Percentiles rank a stretch among this genome's conserved stretches.
Conservation (phyloP, 192 early-diverging fungal genomes). For the Phycomyces blakesleeanus region DNA sequence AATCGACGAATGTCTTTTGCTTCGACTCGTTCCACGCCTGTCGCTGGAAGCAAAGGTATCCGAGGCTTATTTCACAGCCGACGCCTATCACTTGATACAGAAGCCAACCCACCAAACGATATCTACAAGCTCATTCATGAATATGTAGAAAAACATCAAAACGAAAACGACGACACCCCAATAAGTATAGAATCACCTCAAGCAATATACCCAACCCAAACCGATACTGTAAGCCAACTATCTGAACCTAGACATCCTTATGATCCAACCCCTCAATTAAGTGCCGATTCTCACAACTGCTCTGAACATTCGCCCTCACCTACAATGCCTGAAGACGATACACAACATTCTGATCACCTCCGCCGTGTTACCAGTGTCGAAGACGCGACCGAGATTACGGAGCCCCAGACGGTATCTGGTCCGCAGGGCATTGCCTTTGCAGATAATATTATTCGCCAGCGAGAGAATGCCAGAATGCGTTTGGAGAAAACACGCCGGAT, state of each 20-base stretch:
- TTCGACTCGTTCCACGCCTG: constrained; percentile 5
- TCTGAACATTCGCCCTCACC: not conserved
- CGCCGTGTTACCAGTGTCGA: not conserved
- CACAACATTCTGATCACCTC: not conserved
- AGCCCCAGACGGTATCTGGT: not conserved
- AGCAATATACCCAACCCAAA: not conserved
- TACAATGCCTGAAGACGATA: not conserved
- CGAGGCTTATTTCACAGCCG: not conserved
- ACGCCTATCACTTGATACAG: not conserved
- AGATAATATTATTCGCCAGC: constrained; percentile 25
- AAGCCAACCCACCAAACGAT: constrained; percentile 1
- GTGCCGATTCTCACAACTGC: not conserved
- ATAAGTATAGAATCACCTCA: not conserved
- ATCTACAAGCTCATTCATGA: not conserved
- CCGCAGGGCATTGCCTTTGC: constrained; percentile 29
- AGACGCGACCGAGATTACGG: not conserved
- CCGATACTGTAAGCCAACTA: not conserved
- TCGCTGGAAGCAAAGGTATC: not conserved
- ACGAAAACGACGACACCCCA: not conserved
- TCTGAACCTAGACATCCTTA: not conserved
- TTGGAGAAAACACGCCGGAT: constrained; percentile 21
- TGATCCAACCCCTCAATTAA: not conserved
- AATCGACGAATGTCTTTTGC: constrained; percentile 6
- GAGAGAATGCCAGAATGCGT: constrained; percentile 21
- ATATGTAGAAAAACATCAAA: not conserved